These are phyloP conservation scores for Cyathus striatus DNA, from an alignment of 768 basidiomycete species.

Conservation along the genomic window DNA sequence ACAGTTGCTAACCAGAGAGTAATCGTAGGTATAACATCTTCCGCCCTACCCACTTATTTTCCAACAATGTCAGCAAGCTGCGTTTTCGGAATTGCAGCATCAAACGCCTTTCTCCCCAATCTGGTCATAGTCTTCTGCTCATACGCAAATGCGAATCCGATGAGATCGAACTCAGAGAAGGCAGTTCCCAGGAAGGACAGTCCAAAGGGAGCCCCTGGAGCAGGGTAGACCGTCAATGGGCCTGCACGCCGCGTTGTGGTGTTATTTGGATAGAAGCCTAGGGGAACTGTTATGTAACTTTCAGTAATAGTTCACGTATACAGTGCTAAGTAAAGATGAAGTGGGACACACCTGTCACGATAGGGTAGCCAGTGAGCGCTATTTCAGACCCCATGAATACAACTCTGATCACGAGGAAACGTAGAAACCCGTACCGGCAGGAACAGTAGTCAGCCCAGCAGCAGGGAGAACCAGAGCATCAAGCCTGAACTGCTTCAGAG, in stretches of 20 bases:
- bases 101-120: constrained; percentile 40
- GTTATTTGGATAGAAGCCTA: constrained; percentile 52
- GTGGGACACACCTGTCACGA: constrained; percentile 47
- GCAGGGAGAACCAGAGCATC: constrained; percentile 51
- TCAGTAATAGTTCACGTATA: background rate
- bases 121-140: constrained; percentile 59
- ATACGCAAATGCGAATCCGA: constrained; percentile 58
- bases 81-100: constrained; percentile 52
- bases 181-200: constrained; percentile 58
- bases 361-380: constrained; percentile 64
- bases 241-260: constrained; percentile 32
- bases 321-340: background rate
- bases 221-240: constrained; percentile 39
- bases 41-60: constrained; percentile 10
- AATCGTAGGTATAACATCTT: no score
- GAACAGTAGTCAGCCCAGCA: constrained; percentile 29
- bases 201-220: constrained; percentile 57
- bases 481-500: constrained; percentile 36
- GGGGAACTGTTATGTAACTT: constrained; percentile 36
- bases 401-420: no score
- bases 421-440: constrained; percentile 24
- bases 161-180: constrained; percentile 53
- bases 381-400: no score
- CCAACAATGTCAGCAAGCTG: constrained; percentile 33
- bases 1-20: no score